These are phyloP conservation scores for Strobilomyces confusus DNA, from an alignment of 768 basidiomycete species.

Conservation along the genomic window DNA sequence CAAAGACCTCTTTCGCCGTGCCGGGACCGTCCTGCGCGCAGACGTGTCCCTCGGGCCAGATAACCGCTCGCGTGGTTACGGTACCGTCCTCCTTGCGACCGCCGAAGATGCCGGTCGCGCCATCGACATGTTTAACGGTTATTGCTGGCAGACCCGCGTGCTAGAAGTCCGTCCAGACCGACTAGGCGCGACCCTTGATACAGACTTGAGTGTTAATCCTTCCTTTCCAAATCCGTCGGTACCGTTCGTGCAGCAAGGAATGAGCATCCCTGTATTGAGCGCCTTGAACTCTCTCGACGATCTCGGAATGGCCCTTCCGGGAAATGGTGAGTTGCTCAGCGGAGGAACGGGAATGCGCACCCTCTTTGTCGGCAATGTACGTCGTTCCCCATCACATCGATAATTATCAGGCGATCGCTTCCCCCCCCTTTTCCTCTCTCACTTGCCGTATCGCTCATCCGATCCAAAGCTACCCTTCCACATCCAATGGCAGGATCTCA, in stretches of 20 bases:
- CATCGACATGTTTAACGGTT: conserved; percentile 95
- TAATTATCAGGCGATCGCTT: background rate
- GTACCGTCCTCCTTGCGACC: conserved; percentile 92
- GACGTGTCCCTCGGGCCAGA: conserved; percentile 79
- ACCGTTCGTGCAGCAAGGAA: conserved; percentile 19
- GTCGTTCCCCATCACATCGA: conserved; percentile 29
- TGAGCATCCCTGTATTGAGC: conserved; percentile 12
- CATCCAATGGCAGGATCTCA: conserved; percentile 97
- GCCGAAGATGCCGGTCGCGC: conserved; percentile 93
- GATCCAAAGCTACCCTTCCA: conserved; percentile 74
- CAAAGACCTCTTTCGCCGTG: conserved; percentile 94
- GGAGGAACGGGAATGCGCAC: conserved; percentile 43
- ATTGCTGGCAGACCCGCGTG: conserved; percentile 91
- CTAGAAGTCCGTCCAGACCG: conserved; percentile 92
- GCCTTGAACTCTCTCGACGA: conserved; percentile 19
- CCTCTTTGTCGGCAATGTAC: conserved; percentile 86
- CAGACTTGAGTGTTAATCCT: conserved; percentile 18
- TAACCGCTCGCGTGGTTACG: conserved; percentile 90
- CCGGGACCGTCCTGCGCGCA: conserved; percentile 84
- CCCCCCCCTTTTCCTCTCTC: background rate
- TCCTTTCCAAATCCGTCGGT: conserved; percentile 12
- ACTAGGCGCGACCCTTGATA: conserved; percentile 36
- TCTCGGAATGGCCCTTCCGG: conserved; percentile 7
- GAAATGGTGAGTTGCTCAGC: conserved; percentile 23
- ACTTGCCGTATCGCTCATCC: conserved; percentile 14